Evolutionary conservation across 2,329 filamentous ascomycete species (phyloP).

Genomic region (Aspergillus nomiae): DNA sequence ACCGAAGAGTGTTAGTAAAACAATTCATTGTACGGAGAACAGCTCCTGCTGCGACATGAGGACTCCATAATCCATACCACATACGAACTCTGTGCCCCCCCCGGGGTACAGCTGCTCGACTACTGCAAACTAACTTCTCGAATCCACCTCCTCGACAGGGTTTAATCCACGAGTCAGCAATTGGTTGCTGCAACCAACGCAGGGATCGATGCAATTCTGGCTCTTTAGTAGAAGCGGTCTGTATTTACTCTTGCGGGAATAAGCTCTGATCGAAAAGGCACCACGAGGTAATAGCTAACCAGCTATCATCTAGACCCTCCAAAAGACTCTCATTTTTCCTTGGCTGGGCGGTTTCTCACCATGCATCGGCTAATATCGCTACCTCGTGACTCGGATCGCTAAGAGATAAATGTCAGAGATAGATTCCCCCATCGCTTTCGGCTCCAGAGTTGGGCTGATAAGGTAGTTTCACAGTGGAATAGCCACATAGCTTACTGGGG

Average conservation of each 20-base stretch:
- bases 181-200: slow-evolving; percentile 1
- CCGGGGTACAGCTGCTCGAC: neutral
- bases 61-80: neutral
- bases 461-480: neutral
- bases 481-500: neutral
- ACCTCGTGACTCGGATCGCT: neutral
- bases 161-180: neutral
- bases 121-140: neutral
- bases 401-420: neutral
- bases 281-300: neutral
- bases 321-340: neutral
- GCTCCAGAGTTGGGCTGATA: neutral
- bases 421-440: neutral
- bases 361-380: neutral
- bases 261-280: neutral
- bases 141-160: neutral
- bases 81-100: neutral
- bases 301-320: neutral
- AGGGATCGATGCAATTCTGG: neutral
- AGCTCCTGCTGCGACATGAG: neutral
- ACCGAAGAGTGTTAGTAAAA: neutral
- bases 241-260: neutral
- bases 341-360: neutral
- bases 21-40: neutral
- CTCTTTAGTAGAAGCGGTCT: neutral